Evolutionary conservation across 2,329 filamentous ascomycete genomes (phyloP).

Genomic region (Lojkania enalia): DNA sequence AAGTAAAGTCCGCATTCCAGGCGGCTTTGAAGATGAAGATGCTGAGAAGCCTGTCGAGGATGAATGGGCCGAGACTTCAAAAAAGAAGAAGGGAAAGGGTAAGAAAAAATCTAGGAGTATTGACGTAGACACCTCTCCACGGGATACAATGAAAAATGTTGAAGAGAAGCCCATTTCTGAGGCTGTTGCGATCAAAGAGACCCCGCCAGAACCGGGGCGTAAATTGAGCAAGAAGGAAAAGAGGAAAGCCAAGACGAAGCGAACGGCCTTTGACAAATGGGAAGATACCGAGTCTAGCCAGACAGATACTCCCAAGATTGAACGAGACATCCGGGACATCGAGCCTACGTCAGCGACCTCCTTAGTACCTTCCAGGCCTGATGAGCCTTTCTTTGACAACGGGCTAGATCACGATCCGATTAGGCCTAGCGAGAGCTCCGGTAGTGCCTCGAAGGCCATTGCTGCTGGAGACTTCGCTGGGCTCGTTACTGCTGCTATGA

Average conservation of each 20-base stretch:
- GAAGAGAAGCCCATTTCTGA: slow-evolving; percentile 18
- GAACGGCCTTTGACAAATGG: slow-evolving; percentile 33
- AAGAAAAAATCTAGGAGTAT: slow-evolving; percentile 29
- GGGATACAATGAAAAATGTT: slow-evolving; percentile 5
- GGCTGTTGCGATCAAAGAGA: slow-evolving; percentile 11
- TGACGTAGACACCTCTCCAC: slow-evolving; percentile 17
- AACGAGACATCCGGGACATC: slow-evolving; percentile 38
- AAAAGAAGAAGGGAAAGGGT: slow-evolving; percentile 18
- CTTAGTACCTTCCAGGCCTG: slow-evolving; percentile 5
- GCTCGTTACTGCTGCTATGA: slow-evolving; percentile 34
- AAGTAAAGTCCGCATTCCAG: slow-evolving; percentile 57
- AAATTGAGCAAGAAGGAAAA: slow-evolving; percentile 48
- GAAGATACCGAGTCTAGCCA: slow-evolving; percentile 33
- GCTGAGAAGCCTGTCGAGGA: slow-evolving; percentile 35
- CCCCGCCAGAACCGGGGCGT: slow-evolving; percentile 19
- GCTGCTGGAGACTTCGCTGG: slow-evolving; percentile 40
- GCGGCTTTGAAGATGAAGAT: slow-evolving; percentile 58
- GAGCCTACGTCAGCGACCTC: slow-evolving; percentile 17
- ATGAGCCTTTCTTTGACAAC: slow-evolving; percentile 5
- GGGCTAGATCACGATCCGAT: slow-evolving; percentile 12
- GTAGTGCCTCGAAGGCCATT: slow-evolving; percentile 21
- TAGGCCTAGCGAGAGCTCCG: slow-evolving; percentile 17
- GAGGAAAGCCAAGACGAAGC: slow-evolving; percentile 37
- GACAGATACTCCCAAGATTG: slow-evolving; percentile 28
- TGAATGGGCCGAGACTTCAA: slow-evolving; percentile 14